Evolutionary conservation across 192 early-diverging fungal genomes (phyloP).

Genomic region (Linnemannia elongata): DNA sequence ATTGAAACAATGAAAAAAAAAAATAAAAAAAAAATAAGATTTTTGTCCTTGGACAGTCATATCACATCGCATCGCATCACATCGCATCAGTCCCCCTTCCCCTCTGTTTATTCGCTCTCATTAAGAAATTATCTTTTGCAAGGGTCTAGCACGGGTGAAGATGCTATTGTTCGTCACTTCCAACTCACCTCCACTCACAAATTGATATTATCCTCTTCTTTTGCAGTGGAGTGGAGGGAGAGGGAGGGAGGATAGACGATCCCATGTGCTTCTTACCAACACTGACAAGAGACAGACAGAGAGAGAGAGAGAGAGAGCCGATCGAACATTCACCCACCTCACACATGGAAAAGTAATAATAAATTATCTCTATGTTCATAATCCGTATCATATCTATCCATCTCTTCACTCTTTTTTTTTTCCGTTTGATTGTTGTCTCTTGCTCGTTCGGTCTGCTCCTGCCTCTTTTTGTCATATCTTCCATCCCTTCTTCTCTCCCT

Average conservation of each 20-base stretch:
- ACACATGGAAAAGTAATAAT: not conserved
- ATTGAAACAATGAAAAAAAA: no score
- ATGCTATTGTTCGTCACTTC: no score
- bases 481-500: not conserved
- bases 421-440: no score
- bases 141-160: not conserved
- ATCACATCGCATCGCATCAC: slow-evolving; percentile 7
- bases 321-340: not conserved
- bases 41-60: not conserved
- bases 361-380: not conserved
- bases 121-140: not conserved
- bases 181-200: no score
- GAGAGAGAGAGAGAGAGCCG: no score
- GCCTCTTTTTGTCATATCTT: slow-evolving; percentile 1
- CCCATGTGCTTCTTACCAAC: no score
- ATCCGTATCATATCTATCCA: slow-evolving; percentile 43
- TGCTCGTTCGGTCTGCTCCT: not conserved
- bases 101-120: not conserved
- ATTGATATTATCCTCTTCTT: no score
- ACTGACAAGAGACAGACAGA: no score
- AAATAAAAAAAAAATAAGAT: no score
- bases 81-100: not conserved
- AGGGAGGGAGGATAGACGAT: no score
- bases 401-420: no score
- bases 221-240: no score